Percentiles rank a stretch among this genome's conserved stretches.
These are phyloP conservation scores for Fusarium fracticaudum DNA, from an alignment of 2,329 filamentous ascomycete genomes.

Conservation along the genomic window DNA sequence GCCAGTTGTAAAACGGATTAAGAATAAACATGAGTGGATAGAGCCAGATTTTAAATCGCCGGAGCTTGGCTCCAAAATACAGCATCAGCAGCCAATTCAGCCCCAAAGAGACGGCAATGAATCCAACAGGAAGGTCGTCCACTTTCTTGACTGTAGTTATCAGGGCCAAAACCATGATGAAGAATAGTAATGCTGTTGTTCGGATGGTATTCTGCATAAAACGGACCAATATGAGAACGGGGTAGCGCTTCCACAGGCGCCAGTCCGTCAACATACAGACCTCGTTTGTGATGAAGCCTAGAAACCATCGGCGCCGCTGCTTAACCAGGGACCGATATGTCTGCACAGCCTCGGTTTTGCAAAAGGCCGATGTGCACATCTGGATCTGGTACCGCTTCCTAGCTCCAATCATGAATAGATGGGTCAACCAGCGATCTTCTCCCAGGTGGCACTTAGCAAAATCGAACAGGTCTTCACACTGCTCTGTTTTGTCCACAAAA, in stretches of 20 bases:
- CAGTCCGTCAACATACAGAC: slow-evolving; percentile 97
- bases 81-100: slow-evolving; percentile 96
- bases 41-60: slow-evolving; percentile 91
- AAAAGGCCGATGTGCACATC: slow-evolving; percentile 97
- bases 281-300: slow-evolving; percentile 97
- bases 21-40: slow-evolving; percentile 96
- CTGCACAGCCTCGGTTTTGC: slow-evolving; percentile 97
- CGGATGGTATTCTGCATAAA: slow-evolving; percentile 97
- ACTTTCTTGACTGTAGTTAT: slow-evolving; percentile 84
- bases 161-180: slow-evolving; percentile 89
- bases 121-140: slow-evolving; percentile 84
- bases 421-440: slow-evolving; percentile 96
- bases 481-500: slow-evolving; percentile 95
- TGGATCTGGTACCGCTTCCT: slow-evolving; percentile 94
- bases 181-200: slow-evolving; percentile 92
- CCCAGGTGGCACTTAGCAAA: slow-evolving; percentile 95
- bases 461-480: slow-evolving; percentile 95
- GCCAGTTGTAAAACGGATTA: slow-evolving; percentile 98
- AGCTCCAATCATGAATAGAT: slow-evolving; percentile 98
- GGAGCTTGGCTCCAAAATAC: slow-evolving; percentile 89
- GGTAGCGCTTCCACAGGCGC: slow-evolving; percentile 90
- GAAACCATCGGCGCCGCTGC: slow-evolving; percentile 94
- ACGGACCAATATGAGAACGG: slow-evolving; percentile 83
- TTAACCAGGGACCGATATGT: slow-evolving; percentile 87
- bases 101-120: slow-evolving; percentile 91